Evolutionary conservation across 1,284 basidiomycete genomes (phyloP).

Genomic region (Takashimella tepidaria): DNA sequence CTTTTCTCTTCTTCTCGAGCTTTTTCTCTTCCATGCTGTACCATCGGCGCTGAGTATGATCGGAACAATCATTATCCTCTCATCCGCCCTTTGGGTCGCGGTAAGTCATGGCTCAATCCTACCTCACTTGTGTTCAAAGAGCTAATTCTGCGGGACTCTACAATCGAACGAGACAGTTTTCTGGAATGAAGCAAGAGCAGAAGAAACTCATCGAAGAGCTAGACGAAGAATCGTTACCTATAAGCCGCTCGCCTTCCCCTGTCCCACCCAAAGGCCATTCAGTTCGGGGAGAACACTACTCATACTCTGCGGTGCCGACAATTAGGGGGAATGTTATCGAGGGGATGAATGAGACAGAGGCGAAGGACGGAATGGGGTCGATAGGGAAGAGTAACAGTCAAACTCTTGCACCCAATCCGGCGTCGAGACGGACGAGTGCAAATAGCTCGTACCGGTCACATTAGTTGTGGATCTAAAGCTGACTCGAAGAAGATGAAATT

Average conservation of each 20-base stretch:
- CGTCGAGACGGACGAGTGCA: neutral
- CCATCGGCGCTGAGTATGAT: conserved; percentile 39
- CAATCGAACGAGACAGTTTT: conserved; percentile 6
- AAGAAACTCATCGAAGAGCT: conserved; percentile 9
- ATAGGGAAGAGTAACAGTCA: neutral
- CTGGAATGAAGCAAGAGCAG: conserved; percentile 14
- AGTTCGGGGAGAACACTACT: conserved; percentile 17
- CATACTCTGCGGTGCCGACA: conserved; percentile 12
- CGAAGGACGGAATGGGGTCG: neutral
- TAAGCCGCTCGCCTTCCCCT: conserved; percentile 33
- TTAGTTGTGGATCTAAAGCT: too few species aligned
- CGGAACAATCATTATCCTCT: conserved; percentile 43
- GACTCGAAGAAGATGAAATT: too few species aligned
- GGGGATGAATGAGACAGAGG: neutral
- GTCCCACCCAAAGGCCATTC: conserved; percentile 15
- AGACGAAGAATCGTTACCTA: conserved; percentile 24
- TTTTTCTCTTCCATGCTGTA: conserved; percentile 39
- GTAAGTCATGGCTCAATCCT: too few species aligned
- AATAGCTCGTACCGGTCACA: neutral
- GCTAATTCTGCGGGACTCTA: neutral
- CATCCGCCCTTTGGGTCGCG: conserved; percentile 43
- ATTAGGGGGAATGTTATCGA: neutral
- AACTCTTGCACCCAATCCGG: neutral
- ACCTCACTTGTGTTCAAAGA: too few species aligned
- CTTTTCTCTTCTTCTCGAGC: conserved; percentile 44